Conservation (phyloP, 148 eudicot genomes). For the Amaranthus palmeri region DNA sequence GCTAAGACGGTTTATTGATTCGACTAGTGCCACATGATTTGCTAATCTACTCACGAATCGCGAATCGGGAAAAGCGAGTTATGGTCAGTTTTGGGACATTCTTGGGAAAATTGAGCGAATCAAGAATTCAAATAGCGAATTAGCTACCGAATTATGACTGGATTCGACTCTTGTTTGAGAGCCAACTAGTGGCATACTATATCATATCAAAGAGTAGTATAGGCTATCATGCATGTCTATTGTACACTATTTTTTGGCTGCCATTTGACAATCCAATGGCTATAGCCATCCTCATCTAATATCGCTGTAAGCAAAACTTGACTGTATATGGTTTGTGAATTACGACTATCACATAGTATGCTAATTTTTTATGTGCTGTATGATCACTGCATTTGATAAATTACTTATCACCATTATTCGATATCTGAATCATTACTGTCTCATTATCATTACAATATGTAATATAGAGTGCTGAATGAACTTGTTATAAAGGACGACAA, state of each 20-base stretch:
- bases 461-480: background rate
- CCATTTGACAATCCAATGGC: background rate
- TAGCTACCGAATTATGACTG: too few species aligned
- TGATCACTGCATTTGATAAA: background rate
- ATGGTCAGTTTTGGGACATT: too few species aligned
- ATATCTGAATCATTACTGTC: background rate
- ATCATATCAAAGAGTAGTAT: background rate
- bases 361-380: background rate
- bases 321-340: background rate
- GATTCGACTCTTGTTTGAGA: background rate
- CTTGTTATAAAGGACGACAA: background rate
- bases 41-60: too few species aligned
- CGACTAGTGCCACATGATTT: too few species aligned
- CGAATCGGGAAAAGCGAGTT: too few species aligned
- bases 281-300: background rate
- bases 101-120: too few species aligned
- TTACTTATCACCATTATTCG: background rate
- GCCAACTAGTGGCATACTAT: background rate
- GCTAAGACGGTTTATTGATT: background rate
- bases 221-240: background rate
- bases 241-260: background rate
- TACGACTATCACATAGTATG: too few species aligned
- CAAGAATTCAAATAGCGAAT: too few species aligned
- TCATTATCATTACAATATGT: background rate
- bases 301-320: background rate